phyloP scores from a whole-genome alignment of 345 rosid species.

The Euphorbia lathyris region DNA sequence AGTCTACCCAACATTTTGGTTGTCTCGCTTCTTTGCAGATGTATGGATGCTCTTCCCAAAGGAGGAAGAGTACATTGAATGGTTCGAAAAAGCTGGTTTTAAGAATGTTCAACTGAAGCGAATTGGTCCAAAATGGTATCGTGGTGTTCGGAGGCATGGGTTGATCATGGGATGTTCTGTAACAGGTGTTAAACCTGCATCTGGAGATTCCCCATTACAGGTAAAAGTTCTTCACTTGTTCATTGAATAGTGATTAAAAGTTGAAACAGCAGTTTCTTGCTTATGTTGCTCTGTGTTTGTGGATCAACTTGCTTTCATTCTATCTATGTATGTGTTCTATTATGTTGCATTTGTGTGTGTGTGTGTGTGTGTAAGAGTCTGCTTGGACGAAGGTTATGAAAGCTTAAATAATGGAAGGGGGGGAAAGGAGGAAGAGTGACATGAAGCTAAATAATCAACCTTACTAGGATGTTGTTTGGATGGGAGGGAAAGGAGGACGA shows the following conservation, averaged over 20 bases:
- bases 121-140: conserved; percentile 99
- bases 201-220: conserved; percentile 98
- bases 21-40: conserved; percentile 96
- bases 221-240: conserved; percentile 32
- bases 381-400: too few relatives aligned
- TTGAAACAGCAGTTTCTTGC: not conserved
- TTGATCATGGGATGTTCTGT: conserved; percentile 98
- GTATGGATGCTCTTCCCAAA: conserved; percentile 99
- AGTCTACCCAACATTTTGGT: conserved; percentile 92
- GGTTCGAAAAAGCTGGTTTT: conserved; percentile 94
- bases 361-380: too few relatives aligned
- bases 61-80: conserved; percentile 98
- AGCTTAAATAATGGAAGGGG: too few relatives aligned
- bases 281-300: not conserved
- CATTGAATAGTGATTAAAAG: not conserved
- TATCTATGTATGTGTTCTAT: not conserved
- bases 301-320: not conserved
- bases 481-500: too few relatives aligned
- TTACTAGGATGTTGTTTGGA: too few relatives aligned
- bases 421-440: too few relatives aligned
- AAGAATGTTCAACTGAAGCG: conserved; percentile 84
- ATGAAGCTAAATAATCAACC: too few relatives aligned
- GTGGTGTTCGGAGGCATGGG: conserved; percentile 96
- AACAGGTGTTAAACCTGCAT: conserved; percentile 89
- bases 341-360: not conserved